Evolutionary conservation across 331 rosid genomes (phyloP).

Genomic region (Dryas integrifolia): DNA sequence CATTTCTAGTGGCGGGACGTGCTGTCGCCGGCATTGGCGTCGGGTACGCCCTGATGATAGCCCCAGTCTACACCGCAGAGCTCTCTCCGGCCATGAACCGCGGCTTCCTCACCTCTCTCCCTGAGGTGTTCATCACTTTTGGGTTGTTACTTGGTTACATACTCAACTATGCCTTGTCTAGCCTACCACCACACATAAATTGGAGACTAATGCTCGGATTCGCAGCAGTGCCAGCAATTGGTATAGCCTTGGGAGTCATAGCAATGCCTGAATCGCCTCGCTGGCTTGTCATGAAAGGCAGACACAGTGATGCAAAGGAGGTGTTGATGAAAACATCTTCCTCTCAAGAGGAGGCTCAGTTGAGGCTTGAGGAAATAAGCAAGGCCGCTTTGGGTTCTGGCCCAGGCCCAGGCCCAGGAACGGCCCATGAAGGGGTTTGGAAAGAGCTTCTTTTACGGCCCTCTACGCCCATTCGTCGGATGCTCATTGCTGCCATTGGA

Average conservation of each 20-base stretch:
- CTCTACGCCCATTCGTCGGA: conserved; percentile 42
- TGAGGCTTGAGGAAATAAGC: conserved; percentile 42
- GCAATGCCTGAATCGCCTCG: conserved; percentile 68
- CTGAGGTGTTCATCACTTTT: conserved; percentile 50
- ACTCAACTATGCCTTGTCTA: conserved; percentile 40
- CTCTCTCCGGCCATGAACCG: conserved; percentile 53
- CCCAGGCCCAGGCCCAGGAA: neutral
- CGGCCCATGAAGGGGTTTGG: conserved; percentile 54
- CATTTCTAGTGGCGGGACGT: conserved; percentile 41
- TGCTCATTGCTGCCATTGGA: conserved; percentile 64
- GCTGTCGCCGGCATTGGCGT: conserved; percentile 53
- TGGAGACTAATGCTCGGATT: conserved; percentile 66
- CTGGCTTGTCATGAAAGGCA: conserved; percentile 61
- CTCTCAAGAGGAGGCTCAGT: conserved; percentile 39
- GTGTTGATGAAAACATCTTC: conserved; percentile 37
- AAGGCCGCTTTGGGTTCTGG: conserved; percentile 17
- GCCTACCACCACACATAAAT: conserved; percentile 26
- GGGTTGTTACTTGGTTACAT: conserved; percentile 55
- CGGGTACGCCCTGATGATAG: conserved; percentile 58
- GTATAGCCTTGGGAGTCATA: conserved; percentile 34
- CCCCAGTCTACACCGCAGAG: conserved; percentile 55
- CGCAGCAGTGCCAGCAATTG: conserved; percentile 42
- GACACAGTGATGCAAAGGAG: conserved; percentile 28
- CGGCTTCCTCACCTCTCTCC: conserved; percentile 63
- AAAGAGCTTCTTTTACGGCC: conserved; percentile 56